Evolutionary conservation across 176 grass and related monocot species (phyloP), one percentile per base, ranked within the genome.

Genomic region (Carex kokanica): DNA sequence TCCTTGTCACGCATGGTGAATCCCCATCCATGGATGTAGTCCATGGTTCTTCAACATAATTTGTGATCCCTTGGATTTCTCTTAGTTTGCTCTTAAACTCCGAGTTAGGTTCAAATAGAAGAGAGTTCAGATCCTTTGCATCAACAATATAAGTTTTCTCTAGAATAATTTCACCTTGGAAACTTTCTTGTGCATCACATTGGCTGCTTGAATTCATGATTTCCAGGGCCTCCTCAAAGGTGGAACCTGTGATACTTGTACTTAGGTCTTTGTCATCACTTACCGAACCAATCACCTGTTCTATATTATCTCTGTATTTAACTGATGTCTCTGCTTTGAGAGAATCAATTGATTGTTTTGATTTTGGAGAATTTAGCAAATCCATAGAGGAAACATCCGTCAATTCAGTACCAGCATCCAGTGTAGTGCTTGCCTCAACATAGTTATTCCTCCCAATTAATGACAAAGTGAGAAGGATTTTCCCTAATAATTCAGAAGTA

Each of bases 381-480:
- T 55, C 56, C 59, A 55, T 18, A 36, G 16, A 60, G 36, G 27
- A 57, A 83, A 13, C 2, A 21, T 65, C 60, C 11, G 51, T 54
- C 63, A 65, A 23, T 82, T 34, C 15, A 75, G 13, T 31, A 51
- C 12, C 72, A 1, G 13, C 72, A 75, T 75, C 72, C 45, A 75
- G 53, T 68, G 21, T 21, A 78, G 7, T 59, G 38, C 21, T 55
- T 31, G 18, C 24, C 69, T 67, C 7, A 29, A 18, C 17, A 55
- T 85, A 69, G 12, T 12, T 81, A 73, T 64, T 88, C 64, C 85
- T 85, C 55, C 86, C 84, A 70, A 86, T 82, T 17, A 93, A 85
- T 54, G 95, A 90, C 45, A 87, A 74, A 13, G 87, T 84, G 20
- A 98, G 90, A 52, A 93, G 95, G 82, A 94, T 91, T 88, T 93